These are phyloP conservation scores for Sherardia arvensis DNA, from an alignment of 257 asterid species.

Conservation along the genomic window DNA sequence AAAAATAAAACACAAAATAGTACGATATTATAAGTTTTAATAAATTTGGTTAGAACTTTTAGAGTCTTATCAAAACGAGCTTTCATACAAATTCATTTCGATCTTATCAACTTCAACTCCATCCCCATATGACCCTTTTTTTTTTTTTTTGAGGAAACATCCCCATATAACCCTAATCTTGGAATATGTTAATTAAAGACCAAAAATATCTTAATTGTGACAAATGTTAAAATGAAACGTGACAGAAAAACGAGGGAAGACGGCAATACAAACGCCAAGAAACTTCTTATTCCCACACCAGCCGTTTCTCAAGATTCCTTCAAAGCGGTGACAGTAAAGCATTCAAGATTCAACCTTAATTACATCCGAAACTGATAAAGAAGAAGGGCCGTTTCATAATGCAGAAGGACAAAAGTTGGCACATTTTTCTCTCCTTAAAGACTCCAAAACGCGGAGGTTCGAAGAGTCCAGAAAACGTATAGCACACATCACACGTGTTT, in stretches of 20 bases:
- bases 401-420: not conserved
- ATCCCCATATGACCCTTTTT: too few relatives aligned
- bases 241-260: not conserved
- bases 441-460: constrained; percentile 12
- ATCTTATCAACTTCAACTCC: too few relatives aligned
- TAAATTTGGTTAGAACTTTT: too few relatives aligned
- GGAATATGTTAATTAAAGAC: too few relatives aligned
- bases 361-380: not conserved
- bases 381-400: not conserved
- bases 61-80: not conserved
- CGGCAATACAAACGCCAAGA: not conserved
- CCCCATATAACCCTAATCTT: too few relatives aligned
- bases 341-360: constrained; percentile 1
- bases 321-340: not conserved
- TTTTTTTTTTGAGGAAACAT: too few relatives aligned
- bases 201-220: too few relatives aligned
- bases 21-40: too few relatives aligned
- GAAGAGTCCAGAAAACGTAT: not conserved
- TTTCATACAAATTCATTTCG: not conserved
- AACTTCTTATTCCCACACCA: not conserved
- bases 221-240: not conserved
- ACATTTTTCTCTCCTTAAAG: not conserved
- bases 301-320: not conserved
- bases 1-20: too few relatives aligned
- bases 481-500: not conserved